Evolutionary conservation across 371 early-diverging fungal genomes (phyloP), one percentile per base, ranked within the genome.

Genomic region (Zopfochytrium polystomum): DNA sequence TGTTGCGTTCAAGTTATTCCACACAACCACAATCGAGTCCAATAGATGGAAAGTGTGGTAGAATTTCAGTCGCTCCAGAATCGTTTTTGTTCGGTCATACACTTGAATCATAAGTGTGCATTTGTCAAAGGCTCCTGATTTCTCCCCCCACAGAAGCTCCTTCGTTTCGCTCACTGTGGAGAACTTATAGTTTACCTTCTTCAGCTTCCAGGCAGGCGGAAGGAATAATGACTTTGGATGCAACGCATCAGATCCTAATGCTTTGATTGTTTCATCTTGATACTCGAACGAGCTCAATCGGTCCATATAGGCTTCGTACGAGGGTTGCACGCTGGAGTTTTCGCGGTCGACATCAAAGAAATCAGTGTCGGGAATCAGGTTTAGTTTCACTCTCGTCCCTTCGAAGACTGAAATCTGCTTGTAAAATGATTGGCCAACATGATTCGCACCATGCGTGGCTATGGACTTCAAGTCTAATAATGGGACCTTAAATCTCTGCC

Each of bases 41-140:
- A 71, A 45, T 20, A 57, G 7, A 9, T 44, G 32, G 26, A 57
- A 54, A 23, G 60, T 64, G 46, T 71, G 62, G 56, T 71, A 71
- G 46, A 55, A 49, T 9, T 52, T 33, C 7, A 71, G 45, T 22
- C 72, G 1, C 25, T 67, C 62, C 11, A 61, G 42, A 9, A 71
- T 49, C 3, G 65, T 53, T 20, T 29, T 38, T 11, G 46, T 26
- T 29, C 72, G 63, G 42, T 60, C 56, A 52, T 56, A 71, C 3
- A 64, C 67, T n/a, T 67, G 52, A 60, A 71, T 55, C 3, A 71
- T 47, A 35, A 71, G 13, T 2, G 72, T 71, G 60, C 72, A 71
- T 48, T 65, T 63, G 33, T 71, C 72, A 31, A 65, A 57, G 22
- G 55, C 23, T 9, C 20, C 34, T 5, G 55, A 9, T 27, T 22